Evolutionary conservation across 23 red algal genomes (phyloP), one percentile per base, ranked within the genome.

Genomic region (Gracilaria gracilis): DNA sequence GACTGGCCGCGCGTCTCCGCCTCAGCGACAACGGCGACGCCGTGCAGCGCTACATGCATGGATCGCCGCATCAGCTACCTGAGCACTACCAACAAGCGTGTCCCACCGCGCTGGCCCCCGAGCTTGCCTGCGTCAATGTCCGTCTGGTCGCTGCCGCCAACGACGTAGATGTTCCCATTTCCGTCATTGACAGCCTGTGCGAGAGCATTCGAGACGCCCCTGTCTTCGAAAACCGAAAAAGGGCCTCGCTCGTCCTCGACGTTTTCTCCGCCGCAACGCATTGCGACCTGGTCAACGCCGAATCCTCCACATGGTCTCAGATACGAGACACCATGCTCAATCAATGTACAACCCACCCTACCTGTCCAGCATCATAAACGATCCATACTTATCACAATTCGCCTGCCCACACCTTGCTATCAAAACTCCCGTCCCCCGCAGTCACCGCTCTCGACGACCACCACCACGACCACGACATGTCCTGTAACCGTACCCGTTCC

Each of bases 21-120:
- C 61, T 91, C 12, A 91, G 88, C 61, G 75, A 91, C 38, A 77
- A 58, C 42, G 88, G 88, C 13, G 76, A 91, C 32, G 88, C 88
- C 31, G 88, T 91, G 42, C 76, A 91, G 61, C 25, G 65, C 17
- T 89, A 89, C 71, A 61, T 79, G 49, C 61, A 53, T 40, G 85
- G 85, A 40, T 7, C 38, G 20, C 71, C 85, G 35, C 8, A 78
- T 11, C 61, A 79, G 9, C 19, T 89, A 2, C 71, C 85, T 28
- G 17, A 39, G 34, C 44, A 44, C 29, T 89, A 89, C 59, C 14
- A 44, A 23, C 32, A 53, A 28, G 85, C 85, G 1, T 89, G 85
- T 47, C 85, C 85, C 8, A 89, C 53, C 7, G 48, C 48, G 39
- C 44, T 59, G 57, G 69, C 71, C 44, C 5, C 32, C 61, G n/a